These are phyloP conservation scores for Aureobasidium subglaciale DNA, from an alignment of 2,329 filamentous ascomycete genomes.

Conservation along the genomic window DNA sequence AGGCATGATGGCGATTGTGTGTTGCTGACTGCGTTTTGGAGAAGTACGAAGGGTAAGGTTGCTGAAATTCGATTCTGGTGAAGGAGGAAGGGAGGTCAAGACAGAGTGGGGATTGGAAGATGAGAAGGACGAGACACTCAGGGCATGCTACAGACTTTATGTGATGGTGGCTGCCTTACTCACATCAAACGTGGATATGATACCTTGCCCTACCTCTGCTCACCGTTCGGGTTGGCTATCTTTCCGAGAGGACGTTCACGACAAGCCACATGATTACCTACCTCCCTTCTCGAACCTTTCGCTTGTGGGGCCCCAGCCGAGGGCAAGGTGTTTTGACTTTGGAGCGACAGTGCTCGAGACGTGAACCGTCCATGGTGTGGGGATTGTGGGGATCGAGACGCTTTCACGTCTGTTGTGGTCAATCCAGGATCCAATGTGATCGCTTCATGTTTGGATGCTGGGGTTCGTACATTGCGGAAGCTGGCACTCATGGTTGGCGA, in stretches of 20 bases:
- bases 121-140: background rate
- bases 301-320: background rate
- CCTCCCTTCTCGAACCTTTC: background rate
- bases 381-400: slow-evolving; percentile 4
- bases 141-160: background rate
- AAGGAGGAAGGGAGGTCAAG: no score
- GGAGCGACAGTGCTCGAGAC: background rate
- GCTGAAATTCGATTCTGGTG: no score
- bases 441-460: background rate
- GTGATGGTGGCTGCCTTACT: background rate
- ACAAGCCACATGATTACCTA: background rate
- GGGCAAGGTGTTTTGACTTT: background rate
- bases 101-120: no score
- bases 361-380: background rate
- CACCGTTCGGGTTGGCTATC: background rate
- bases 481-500: no score
- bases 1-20: background rate
- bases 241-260: background rate
- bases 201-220: background rate
- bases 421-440: background rate
- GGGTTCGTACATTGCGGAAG: no score
- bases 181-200: background rate
- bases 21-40: background rate
- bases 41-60: no score
- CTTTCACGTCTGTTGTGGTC: no score